Base-by-base conservation (phyloP, 805 yeast species). In the Zygotorulaspora florentina region DNA sequence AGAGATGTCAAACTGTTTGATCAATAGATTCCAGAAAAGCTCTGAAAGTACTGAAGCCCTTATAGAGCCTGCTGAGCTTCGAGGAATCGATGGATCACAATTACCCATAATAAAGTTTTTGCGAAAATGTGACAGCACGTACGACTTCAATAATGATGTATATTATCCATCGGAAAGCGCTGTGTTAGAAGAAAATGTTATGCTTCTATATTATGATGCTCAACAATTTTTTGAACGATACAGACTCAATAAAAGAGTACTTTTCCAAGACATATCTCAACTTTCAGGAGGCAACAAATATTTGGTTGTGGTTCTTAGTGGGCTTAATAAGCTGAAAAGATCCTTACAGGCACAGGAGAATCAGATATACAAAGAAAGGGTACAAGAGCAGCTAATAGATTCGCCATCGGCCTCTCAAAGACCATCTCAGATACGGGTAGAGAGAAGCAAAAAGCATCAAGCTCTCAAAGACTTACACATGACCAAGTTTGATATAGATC, bases 61-160 rank as follows among this genome's bases (percentile, higher is more conserved):
- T 46, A 47, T 40, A 29, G 57, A 12, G 40, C 65, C 47, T 53
- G 74, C 39, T 34, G 58, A 27, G 47, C 62, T 39, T 51, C 63
- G 42, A 37, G 27, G 46, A 2, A 44, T 56, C 13, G 52, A 51
- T 35, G 51, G 58, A 18, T 59, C 62, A 9, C 38, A 35, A 12
- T 44, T 68, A 2, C 84, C 84, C 0, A 43, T 73, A 3, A 71
- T 83, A 1, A 61, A 65, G 39, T 83, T 85, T 77, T 67, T 72
- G 40, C 64, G 90, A 35, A 65, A 65, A 13, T 69, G 74, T 4
- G 68, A 63, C 16, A 75, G 85, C 0, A 58, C 57, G 0, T 84
- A 81, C 60, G 76, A 79, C 54, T 51, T 65, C 8, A 57, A 57
- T 1, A 67, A 68, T 23, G 85, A 80, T 47, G 55, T 74, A 0